Evolutionary conservation across 257 asterid species (phyloP), one percentile per base, ranked within the genome.

Genomic region (Prunella vulgaris): DNA sequence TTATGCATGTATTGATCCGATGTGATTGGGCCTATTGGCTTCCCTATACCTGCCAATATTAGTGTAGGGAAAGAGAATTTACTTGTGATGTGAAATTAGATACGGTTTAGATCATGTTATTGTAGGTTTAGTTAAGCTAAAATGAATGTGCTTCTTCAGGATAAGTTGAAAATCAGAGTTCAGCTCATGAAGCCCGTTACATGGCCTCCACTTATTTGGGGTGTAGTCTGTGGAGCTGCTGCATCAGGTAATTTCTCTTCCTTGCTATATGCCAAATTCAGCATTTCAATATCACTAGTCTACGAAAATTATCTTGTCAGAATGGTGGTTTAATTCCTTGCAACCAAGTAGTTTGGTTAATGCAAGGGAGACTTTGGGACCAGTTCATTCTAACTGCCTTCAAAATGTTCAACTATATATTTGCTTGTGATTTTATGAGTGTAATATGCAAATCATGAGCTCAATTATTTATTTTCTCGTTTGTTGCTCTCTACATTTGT

Each of bases 131-230:
- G 37, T 56, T 58, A 65, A 14, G 12, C 54, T 2, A 30, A 24
- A 25, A 25, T 25, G 3, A 25, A 44, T 48, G 18, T 38, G 60
- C 17, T 63, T 64, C 46, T 57, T 37, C 80, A 93, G 98, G 81
- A 93, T 76, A 93, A 66, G 77, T 93, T 97, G 98, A 93, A 88
- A 79, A 93, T 93, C 48, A 87, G 95, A 61, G 84, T 93, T 78
- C 98, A 93, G 75, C 95, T 93, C 59, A 90, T 84, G n/a, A 93
- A 93, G 77, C 97, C 97, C 15, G 95, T 93, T 60, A 93, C 98
- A 54, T 90, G 98, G 98, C 98, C 98, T 70, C 98, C 97, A 18
- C 97, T 93, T 71, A 44, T 93, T 42, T 93, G 98, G 97, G 98
- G 98, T 20, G 92, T 93, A 71, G 98, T 90, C 70, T 93, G 98